Evolutionary conservation across 2,329 filamentous ascomycete species (phyloP), one percentile per base, ranked within the genome.

Genomic region (Incumbomyces delicatus): DNA sequence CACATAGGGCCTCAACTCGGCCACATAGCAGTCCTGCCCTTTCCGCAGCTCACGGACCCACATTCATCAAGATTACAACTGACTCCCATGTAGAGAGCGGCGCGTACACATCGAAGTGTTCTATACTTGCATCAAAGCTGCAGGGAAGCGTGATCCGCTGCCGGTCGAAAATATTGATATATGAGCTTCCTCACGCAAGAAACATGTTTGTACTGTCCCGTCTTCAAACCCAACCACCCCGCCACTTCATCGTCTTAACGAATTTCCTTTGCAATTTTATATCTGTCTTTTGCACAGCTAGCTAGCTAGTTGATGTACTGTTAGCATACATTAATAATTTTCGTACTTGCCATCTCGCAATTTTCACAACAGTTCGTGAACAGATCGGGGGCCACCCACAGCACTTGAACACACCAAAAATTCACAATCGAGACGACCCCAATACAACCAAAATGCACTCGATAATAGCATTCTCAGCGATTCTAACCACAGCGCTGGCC

Each of bases 401-500:
- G n/a, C n/a, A n/a, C n/a, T n/a, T n/a, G n/a, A n/a, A n/a, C n/a
- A n/a, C n/a, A n/a, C n/a, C n/a, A n/a, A 45, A 13, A 18, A 44
- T 13, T 11, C n/a, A 10, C 3, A 30, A 27, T 4, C 17, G 32
- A 38, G 27, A 20, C 36, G 20, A 31, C 17, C 29, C 16, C 14
- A 17, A n/a, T 27, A 13, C 17, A 30, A 17, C 18, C 36, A 46
- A 38, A 11, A 46, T 46, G 44, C 6, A 34, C n/a, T 16, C 29
- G 27, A 46, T 29, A 32, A 16, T 41, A 35, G 12, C 30, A 14
- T 11, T 46, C 14, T 17, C 18, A 16, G 29, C 29, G 2, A 18
- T 29, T 30, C 22, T 59, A 38, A 59, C 61, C 36, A 55, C 56
- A 33, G 59, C 63, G 16, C 48, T 60, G 45, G 63, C 64, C 32